Evolutionary conservation across 179 eudicot species (phyloP).

Genomic region (Spinacia oleracea): DNA sequence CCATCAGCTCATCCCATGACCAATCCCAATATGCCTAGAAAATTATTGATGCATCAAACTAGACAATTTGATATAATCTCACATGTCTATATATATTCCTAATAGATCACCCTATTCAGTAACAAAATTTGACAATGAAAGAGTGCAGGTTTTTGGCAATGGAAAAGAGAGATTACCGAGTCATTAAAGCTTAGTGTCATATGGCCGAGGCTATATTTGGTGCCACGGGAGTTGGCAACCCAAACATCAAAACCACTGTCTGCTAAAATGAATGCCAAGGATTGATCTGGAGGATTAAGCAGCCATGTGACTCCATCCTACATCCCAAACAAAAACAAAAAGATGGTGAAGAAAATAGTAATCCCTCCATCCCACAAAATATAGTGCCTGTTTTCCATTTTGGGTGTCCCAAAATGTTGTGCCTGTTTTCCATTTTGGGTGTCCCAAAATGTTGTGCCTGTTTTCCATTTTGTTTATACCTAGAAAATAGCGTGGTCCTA

Average conservation of each 20-base stretch:
- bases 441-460: no score
- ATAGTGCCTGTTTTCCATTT: no score
- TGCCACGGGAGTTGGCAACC: constrained; percentile 63
- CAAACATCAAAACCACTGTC: constrained; percentile 78
- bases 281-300: constrained; percentile 47
- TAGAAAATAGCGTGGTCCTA: no score
- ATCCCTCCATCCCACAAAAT: no score
- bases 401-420: no score
- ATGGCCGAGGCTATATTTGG: constrained; percentile 56
- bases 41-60: constrained; percentile 3
- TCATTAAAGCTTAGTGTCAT: constrained; percentile 47
- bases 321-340: not conserved
- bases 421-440: no score
- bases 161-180: constrained; percentile 34
- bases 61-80: no score
- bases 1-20: constrained; percentile 71
- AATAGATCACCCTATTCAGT: no score
- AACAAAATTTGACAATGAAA: not conserved
- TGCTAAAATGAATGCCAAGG: constrained; percentile 60
- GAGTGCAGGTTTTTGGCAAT: not conserved
- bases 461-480: no score
- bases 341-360: not conserved
- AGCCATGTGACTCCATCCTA: constrained; percentile 72
- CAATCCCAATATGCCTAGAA: constrained; percentile 69
- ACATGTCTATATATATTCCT: no score